A percentile compares a stretch with the other conserved stretches of the same genome.
Conservation (phyloP, 83 land plant species). For the Picea abies region DNA sequence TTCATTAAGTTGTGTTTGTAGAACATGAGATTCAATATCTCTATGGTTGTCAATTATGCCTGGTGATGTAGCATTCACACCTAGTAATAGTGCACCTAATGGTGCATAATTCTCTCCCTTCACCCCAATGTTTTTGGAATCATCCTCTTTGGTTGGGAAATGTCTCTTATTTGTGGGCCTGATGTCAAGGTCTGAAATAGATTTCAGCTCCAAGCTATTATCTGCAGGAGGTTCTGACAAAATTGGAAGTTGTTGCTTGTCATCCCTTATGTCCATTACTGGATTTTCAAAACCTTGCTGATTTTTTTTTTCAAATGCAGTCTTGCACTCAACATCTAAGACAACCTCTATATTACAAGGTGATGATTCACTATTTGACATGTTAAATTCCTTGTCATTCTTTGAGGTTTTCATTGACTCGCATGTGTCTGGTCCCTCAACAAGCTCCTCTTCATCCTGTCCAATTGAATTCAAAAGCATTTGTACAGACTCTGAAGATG, state of each 20-base stretch:
- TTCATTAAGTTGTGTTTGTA: no score
- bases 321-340: background rate
- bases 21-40: no score
- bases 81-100: no score
- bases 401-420: slow-evolving; percentile 22
- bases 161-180: background rate
- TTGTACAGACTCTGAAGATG: slow-evolving; percentile 76
- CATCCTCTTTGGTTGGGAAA: background rate
- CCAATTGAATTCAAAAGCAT: slow-evolving; percentile 80
- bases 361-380: slow-evolving; percentile 5
- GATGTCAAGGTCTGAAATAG: background rate
- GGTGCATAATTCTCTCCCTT: no score
- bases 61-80: no score
- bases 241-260: background rate
- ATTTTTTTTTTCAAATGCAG: slow-evolving; percentile 9
- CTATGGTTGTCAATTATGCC: no score
- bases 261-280: slow-evolving; percentile 10
- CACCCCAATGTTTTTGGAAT: background rate
- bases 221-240: background rate
- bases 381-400: slow-evolving; percentile 22
- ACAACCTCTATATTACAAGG: slow-evolving; percentile 18
- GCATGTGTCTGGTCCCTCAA: slow-evolving; percentile 17
- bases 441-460: slow-evolving; percentile 51
- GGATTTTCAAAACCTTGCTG: slow-evolving; percentile 9
- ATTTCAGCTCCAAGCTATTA: background rate